A percentile compares a stretch with the other conserved stretches of the same genome.
These are phyloP conservation scores for Blastomyces percursus DNA, from an alignment of 2,329 filamentous ascomycete species.

Conservation along the genomic window DNA sequence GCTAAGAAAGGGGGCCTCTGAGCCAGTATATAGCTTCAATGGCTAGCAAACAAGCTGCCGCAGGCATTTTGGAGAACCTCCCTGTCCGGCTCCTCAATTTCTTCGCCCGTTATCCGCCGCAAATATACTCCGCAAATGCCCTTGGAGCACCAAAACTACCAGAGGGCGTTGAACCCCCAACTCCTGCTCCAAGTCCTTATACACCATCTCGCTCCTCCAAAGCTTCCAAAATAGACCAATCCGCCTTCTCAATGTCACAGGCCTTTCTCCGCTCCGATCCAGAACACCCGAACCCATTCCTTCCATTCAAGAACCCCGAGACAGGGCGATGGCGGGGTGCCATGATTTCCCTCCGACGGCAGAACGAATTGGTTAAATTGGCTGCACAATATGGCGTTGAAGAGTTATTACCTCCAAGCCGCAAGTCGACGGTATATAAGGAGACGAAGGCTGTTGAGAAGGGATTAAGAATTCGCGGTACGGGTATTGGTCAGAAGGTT, in stretches of 20 bases:
- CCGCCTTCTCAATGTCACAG: constrained; percentile 23
- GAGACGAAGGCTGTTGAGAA: constrained; percentile 63
- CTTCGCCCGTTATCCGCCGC: constrained; percentile 80
- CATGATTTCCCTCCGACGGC: constrained; percentile 68
- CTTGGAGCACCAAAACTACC: constrained; percentile 20
- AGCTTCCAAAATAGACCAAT: constrained; percentile 25
- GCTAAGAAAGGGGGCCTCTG: neutral
- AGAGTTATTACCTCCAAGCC: constrained; percentile 63
- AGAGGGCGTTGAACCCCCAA: constrained; percentile 27
- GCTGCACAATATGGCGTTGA: constrained; percentile 69
- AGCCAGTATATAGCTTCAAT: constrained; percentile 6
- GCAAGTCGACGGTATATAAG: constrained; percentile 59
- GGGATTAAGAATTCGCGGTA: constrained; percentile 79
- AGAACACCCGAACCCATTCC: constrained; percentile 64
- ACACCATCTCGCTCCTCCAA: constrained; percentile 34
- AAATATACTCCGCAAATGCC: constrained; percentile 33
- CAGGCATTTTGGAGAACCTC: constrained; percentile 54
- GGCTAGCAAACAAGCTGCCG: constrained; percentile 11
- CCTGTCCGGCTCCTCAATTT: constrained; percentile 72
- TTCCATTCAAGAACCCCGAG: constrained; percentile 61
- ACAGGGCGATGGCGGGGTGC: constrained; percentile 80
- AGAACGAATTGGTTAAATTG: constrained; percentile 74
- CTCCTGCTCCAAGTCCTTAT: constrained; percentile 28
- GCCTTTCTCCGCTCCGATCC: constrained; percentile 32
- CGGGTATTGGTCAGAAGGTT: constrained; percentile 80